Evolutionary conservation across 805 yeast species (phyloP), one percentile per base, ranked within the genome.

Genomic region (Wickerhamomyces canadensis): DNA sequence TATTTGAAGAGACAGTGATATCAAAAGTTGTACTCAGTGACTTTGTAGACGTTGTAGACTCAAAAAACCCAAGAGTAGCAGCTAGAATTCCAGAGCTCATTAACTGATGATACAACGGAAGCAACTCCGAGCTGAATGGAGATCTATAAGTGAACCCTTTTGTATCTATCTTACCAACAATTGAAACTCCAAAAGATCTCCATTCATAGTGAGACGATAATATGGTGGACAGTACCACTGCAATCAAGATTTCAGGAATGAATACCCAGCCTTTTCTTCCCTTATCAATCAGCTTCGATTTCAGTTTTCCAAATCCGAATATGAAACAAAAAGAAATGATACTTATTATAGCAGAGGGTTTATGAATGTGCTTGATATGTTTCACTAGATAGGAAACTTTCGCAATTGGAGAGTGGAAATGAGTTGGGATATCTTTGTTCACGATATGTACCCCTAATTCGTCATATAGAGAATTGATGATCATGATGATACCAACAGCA

Each of bases 41-140:
- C 58, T 93, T 86, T 15, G 89, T 84, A 1, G 97, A 96, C 0
- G 96, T 88, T 1, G 96, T 84, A 7, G 95, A 81, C 57, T 91
- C 97, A 49, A 91, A 84, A 54, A 91, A 87, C 0, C 98, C 98
- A 26, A 91, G 63, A 54, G 87, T 74, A 0, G 96, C 94, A 43
- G 85, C 76, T 40, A 83, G 70, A 43, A 88, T 76, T 0, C 93
- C 76, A 1, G 91, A 71, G n/a, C 78, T 68, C 48, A 86, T 71
- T 34, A 78, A 60, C 19, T 70, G 67, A 35, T 74, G 69, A 42
- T 82, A 72, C 41, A 72, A 65, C 26, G 66, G 66, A 40, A 70
- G 64, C 15, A 66, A 65, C 3, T 62, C 48, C 0, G 61, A 54
- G 1, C 76, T 56, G 13, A 89, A 57, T 4, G 96, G 96, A 37